Base-by-base conservation (phyloP, 1,284 basidiomycete genomes). In the Hypsizygus ulmarius region DNA sequence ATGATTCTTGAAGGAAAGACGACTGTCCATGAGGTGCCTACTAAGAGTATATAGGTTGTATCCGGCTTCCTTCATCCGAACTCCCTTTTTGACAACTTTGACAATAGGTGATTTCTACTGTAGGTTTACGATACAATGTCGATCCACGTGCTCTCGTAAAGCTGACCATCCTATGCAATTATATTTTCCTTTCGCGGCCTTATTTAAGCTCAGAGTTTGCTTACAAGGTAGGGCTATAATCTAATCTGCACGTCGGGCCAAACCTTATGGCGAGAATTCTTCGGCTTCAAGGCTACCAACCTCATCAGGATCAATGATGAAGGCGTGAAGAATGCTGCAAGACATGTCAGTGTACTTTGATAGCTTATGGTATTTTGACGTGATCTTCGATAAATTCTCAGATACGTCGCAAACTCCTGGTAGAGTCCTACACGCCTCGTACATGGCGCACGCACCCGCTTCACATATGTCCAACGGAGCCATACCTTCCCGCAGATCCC, bases 361-460 rank as follows among this genome's bases (percentile, higher is more conserved):
- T 25, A 25, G 7, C 21, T 25, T 25, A 7, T 25, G 4, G 21
- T 7, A 3, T 25, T 4, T 7, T 7, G 3, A 25, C 7, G 4
- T 25, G 21, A 25, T 7, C 21, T 25, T 25, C 21, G 21, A 25
- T 7, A 25, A n/a, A 25, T 7, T 25, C 21, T 35, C 50, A 90
- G 87, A 84, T 91, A 45, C 73, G 74, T 37, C 62, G 64, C 32
- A 79, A 77, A 55, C 71, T 91, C 48, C 62, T 66, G 36, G 60
- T 69, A 1, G 84, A 87, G 61, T 73, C 78, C 0, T 91, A 91
- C 62, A 80, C 79, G 4, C 87, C 88, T 10, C 77, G 82, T 38
- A 82, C 86, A 33, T 92, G 88, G 88, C 78, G 84, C 25, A 82
- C 80, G 1, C 87, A 91, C 51, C 76, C 85, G 0, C 70, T 91